Base-by-base conservation (phyloP, 2,329 filamentous ascomycete genomes). In the Penicillium sp. region DNA sequence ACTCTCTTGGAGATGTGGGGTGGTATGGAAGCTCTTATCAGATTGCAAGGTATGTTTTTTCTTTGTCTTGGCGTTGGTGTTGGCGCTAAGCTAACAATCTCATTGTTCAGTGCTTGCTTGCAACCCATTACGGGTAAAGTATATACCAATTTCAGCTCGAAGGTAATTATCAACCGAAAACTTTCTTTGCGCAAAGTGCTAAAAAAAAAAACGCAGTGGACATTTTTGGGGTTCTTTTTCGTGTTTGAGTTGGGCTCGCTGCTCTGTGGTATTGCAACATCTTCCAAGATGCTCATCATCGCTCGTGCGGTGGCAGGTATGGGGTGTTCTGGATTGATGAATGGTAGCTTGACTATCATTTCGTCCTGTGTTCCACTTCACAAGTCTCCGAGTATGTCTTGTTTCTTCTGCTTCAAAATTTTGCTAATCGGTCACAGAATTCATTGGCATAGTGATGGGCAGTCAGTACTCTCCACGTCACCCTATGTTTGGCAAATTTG, bases 121-220 rank as follows among this genome's bases (percentile, higher is more conserved):
- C 81, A 83, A 54, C 81, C 81, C 1, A 72, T 85, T 16, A 77
- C 79, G 0, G 83, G 83, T 1, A 84, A 80, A 63, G 55, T 85
- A 1, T 85, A 83, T 59, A 77, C 68, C 2, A 69, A 77, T 27
- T 77, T 79, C 48, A 73, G 61, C 16, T 62, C 69, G 13, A 74
- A 75, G 65, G 72, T 73, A 58, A 42, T 14, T 27, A 14, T 27
- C 4, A 11, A 44, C 13, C 13, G 33, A 19, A 16, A 14, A 14
- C 14, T 11, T 23, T 4, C 4, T 26, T 21, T 8, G 2, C n/a
- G 8, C 23, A 16, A 23, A 23, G 4, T 10, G 11, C 25, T 46
- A 19, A 44, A 5, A 14, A 8, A 42, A 19, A 19, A 19, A 19
- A 19, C 27, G 4, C 21, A 64, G 67, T 69, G 66, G 63, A 61